Base-by-base conservation (phyloP, 139 green algal genomes). In the Tetratostichococcus sp. region DNA sequence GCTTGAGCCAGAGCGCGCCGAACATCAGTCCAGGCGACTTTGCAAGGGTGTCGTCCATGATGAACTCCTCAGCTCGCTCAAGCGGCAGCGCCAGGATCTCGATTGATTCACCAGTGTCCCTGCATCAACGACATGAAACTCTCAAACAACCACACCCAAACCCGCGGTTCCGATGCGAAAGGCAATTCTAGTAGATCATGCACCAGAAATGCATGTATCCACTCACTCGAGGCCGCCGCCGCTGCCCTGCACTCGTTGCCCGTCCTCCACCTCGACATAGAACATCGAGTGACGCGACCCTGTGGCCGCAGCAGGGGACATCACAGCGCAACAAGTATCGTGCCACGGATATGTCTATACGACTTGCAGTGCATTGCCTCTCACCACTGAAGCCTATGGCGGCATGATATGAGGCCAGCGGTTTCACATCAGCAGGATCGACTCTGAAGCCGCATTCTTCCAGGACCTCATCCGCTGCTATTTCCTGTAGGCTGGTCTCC, bases 51-150 rank as follows among this genome's bases (percentile, higher is more conserved):
- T 74, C 59, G 67, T 97, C 92, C 8, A 79, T 2, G 14, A 93
- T 66, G 59, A 97, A 95, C 0, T 57, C 76, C 5, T 86, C 72
- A 0, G 84, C 70, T 5, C 22, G 28, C 16, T 80, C 34, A 1
- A 91, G 59, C 0, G 93, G 93, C 71, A 97, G 77, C n/a, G 88
- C 81, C 39, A 97, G 76, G 72, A 97, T 89, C 79, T 97, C 92
- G 35, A 97, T 97, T 0, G 84, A 83, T 72, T 97, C 92, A 1
- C 89, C 92, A 42, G 92, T 77, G 22, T 84, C 76, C 50, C 50
- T 75, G 50, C 6, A 23, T 23, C 8, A 19, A 58, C 34, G n/a
- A 90, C 58, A 66, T n/a, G 22, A 4, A 31, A n/a, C n/a, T n/a
- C n/a, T n/a, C n/a, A n/a, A n/a, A n/a, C n/a, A n/a, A n/a, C n/a